Evolutionary conservation across 345 rosid genomes (phyloP), one percentile per base, ranked within the genome.

Genomic region (Hevea brasiliensis): DNA sequence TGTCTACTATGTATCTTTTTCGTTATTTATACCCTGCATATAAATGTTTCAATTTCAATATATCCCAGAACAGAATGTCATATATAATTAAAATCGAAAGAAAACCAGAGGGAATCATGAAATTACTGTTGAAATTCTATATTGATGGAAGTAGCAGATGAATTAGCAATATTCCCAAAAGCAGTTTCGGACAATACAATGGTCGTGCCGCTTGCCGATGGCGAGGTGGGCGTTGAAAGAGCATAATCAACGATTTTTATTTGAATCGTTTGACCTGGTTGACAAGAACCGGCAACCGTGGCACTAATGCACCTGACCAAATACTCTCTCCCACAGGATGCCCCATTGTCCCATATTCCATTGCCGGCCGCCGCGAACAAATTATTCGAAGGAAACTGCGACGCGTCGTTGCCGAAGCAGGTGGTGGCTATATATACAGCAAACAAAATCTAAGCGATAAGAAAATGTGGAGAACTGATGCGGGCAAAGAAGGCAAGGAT

Each of bases 331-430:
- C 93, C 91, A 41, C 93, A 89, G 0, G 89, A 78, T 4, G 91
- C 91, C 15, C 89, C 87, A 61, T 89, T 87, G 77, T 89, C 91
- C 93, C 93, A 89, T 42, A 89, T 67, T 55, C 88, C 91, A 0
- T 87, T 91, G 7, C 91, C 93, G 0, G 89, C 93, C 17, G 93
- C 87, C 9, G 83, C 91, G 9, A 89, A 89, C 67, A 89, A 26
- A 61, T 87, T 85, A 72, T 81, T 86, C 3, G 89, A 70, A 8
- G 93, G 91, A 41, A 87, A 89, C 83, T 87, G 81, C 3, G 82
- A 61, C 11, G 77, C 77, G 21, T 86, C 88, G 44, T 66, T 66
- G 0, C 80, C 81, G 44, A 64, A 74, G 59, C 91, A 89, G 10
- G 73, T 65, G 12, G 88, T 85, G 1, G 93, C 93, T 87, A 56